Percentiles rank a stretch among this genome's conserved stretches.
phyloP scores from a whole-genome alignment of 768 basidiomycete species.

The Macrolepiota fuliginosa region DNA sequence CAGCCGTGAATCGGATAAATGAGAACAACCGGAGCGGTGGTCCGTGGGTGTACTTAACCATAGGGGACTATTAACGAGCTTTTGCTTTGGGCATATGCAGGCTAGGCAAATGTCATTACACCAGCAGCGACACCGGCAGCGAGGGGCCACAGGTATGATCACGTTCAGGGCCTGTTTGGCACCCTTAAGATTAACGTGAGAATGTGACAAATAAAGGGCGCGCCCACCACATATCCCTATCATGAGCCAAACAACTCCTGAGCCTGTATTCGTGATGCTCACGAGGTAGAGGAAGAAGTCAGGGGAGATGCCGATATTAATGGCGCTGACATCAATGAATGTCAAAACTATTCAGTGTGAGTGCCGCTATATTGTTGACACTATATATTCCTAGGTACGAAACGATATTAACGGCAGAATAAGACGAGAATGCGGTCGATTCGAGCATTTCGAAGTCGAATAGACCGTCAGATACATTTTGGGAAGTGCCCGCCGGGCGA shows the following conservation, averaged over 20 bases:
- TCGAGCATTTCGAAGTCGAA: slow-evolving; percentile 48
- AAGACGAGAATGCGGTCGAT: slow-evolving; percentile 46
- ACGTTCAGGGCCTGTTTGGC: slow-evolving; percentile 53
- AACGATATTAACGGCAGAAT: slow-evolving; percentile 43
- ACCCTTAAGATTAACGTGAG: background rate
- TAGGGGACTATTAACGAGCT: slow-evolving; percentile 47
- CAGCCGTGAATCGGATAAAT: background rate
- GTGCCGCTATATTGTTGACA: slow-evolving; percentile 27
- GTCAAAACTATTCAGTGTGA: slow-evolving; percentile 34
- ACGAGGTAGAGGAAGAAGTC: slow-evolving; percentile 57
- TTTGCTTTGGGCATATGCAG: slow-evolving; percentile 42
- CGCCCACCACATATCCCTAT: slow-evolving; percentile 47
- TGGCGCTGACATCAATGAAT: too few relatives aligned
- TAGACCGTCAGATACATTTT: slow-evolving; percentile 48
- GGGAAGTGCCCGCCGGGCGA: slow-evolving; percentile 51
- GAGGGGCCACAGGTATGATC: slow-evolving; percentile 52
- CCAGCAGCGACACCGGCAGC: slow-evolving; percentile 45
- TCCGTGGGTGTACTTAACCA: slow-evolving; percentile 43
- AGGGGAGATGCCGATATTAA: slow-evolving; percentile 39
- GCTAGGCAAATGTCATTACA: slow-evolving; percentile 59
- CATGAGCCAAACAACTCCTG: slow-evolving; percentile 50
- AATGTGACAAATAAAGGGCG: background rate
- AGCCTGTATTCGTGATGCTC: slow-evolving; percentile 59
- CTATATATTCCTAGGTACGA: slow-evolving; percentile 61
- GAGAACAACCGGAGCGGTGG: background rate